Evolutionary conservation across 202 grass and related monocot species (phyloP).

Genomic region (Dendrocalamus latiflorus): DNA sequence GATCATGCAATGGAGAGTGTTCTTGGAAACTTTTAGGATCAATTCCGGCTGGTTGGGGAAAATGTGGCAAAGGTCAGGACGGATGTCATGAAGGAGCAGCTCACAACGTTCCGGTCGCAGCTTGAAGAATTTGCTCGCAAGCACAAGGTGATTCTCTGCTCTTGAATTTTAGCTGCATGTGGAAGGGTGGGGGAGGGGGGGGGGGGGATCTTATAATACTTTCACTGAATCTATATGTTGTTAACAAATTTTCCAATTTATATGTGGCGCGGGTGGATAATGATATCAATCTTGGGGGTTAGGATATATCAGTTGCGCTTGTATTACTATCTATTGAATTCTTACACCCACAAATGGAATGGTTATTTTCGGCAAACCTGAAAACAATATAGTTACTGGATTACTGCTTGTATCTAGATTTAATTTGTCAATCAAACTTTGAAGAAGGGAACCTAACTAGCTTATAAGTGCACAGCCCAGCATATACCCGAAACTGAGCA

Average conservation of each 20-base stretch:
- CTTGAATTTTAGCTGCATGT: neutral
- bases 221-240: neutral
- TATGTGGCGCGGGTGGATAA: neutral
- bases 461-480: neutral
- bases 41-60: conserved; percentile 75
- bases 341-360: neutral
- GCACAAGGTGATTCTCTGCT: conserved; percentile 58
- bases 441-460: neutral
- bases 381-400: neutral
- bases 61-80: conserved; percentile 88
- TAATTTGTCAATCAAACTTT: neutral
- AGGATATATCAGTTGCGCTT: neutral
- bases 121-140: conserved; percentile 89
- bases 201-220: neutral
- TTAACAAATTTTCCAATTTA: neutral
- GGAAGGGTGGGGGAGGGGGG: neutral
- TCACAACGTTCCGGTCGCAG: conserved; percentile 72
- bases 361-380: neutral
- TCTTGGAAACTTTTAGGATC: conserved; percentile 47
- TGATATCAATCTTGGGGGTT: neutral
- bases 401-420: neutral
- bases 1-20: neutral
- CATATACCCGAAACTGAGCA: neutral
- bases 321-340: neutral
- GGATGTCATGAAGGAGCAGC: conserved; percentile 96